Base-by-base conservation (phyloP, 140 eudicot species). In the Senecio squalidus region DNA sequence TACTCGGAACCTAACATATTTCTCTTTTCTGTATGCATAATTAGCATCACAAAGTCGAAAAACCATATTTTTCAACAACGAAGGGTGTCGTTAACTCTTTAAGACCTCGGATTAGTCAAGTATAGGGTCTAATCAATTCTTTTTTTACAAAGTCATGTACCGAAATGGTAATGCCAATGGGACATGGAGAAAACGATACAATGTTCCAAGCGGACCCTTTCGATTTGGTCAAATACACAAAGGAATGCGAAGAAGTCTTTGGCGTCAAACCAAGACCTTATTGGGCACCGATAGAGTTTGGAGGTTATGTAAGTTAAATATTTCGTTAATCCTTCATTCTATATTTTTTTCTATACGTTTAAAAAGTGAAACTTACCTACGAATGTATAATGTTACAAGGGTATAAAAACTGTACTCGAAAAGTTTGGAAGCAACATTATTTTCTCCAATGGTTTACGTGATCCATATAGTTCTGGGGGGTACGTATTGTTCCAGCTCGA, bases 401-500 rank as follows among this genome's bases (percentile, higher is more conserved):
- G 76, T 54, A 82, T 86, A 28, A 76, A 74, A 60, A 34, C 69
- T 16, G 74, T 79, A 23, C 90, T 85, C 1, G 51, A 33, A 6
- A 70, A 76, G 47, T 85, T 82, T 55, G 87, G 69, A 9, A 85
- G 95, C 84, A 85, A 82, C 71, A 85, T 85, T 13, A 85, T 82
- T 21, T 85, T 85, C 66, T 63, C 95, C 30, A 82, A 82, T 16
- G 93, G 93, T 13, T 66, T 82, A 11, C 74, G 77, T 46, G 92
- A 86, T 77, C 88, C 95, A 9, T 86, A 66, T 24, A 82, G 95
- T 58, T 55, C 71, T 14, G 95, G 79, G 57, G 88, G 95, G 92
- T 86, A 77, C 29, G 41, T 38, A 50, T 11, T 15, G 7, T 46
- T 21, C 11, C 0, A 58, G 0, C 11, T n/a, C 25, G 22, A 1